phyloP scores from a whole-genome alignment of 495 filamentous ascomycete genomes.

The Talaromyces thailandensis region DNA sequence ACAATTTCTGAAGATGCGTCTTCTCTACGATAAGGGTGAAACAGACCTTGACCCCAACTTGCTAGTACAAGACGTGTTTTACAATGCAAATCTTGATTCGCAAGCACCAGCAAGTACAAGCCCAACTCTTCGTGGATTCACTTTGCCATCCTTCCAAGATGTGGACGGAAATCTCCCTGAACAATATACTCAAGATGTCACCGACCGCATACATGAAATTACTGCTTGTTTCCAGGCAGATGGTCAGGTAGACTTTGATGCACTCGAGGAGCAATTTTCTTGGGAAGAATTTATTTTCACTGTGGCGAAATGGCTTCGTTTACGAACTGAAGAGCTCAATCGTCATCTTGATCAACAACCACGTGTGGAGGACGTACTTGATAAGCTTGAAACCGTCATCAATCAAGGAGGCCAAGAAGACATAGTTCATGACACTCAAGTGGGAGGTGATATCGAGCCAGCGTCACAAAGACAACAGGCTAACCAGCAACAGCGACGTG shows the following conservation, averaged over 20 bases:
- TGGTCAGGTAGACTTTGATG: constrained; percentile 14
- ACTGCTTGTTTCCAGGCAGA: constrained; percentile 14
- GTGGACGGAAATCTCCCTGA: constrained; percentile 25
- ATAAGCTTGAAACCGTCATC: constrained; percentile 10
- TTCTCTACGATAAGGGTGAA: constrained; percentile 20
- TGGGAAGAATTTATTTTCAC: constrained; percentile 25
- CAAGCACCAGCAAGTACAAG: constrained; percentile 10
- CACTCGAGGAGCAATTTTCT: constrained; percentile 16
- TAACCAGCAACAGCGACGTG: not conserved
- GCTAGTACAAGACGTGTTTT: constrained; percentile 21
- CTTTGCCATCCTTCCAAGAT: constrained; percentile 17
- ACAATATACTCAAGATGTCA: constrained; percentile 18
- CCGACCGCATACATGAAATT: constrained; percentile 25
- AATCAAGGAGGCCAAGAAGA: not conserved
- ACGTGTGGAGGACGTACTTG: constrained; percentile 14
- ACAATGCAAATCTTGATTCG: constrained; percentile 12
- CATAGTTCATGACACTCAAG: not conserved
- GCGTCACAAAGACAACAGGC: not conserved
- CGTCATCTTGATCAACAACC: constrained; percentile 12
- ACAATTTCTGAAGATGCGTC: constrained; percentile 22
- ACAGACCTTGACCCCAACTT: constrained; percentile 18
- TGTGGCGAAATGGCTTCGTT: constrained; percentile 25
- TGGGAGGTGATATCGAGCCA: not conserved
- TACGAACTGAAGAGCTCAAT: constrained; percentile 24
- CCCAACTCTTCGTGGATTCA: constrained; percentile 25